Percentiles rank a stretch among this genome's conserved stretches.
Conservation (phyloP, 2,329 filamentous ascomycete species). For the Plectosphaerella cucumerina region DNA sequence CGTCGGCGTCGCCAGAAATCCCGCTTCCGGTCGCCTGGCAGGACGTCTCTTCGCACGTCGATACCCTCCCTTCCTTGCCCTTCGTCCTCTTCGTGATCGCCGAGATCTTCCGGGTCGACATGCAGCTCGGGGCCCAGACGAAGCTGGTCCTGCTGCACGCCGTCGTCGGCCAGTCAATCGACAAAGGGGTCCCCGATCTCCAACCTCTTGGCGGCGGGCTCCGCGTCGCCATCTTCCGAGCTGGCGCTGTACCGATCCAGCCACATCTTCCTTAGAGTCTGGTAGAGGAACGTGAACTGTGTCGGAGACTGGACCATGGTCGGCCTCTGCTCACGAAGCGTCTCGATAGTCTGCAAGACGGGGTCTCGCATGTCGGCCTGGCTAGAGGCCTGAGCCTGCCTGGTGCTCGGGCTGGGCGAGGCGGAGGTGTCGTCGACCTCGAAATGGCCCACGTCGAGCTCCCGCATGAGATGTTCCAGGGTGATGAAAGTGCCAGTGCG, state of each 20-base stretch:
- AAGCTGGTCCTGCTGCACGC: conserved; percentile 10
- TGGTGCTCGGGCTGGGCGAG: conserved; percentile 9
- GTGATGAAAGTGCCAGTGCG: conserved; percentile 94
- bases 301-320: conserved; percentile 91
- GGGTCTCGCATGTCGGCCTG: conserved; percentile 46
- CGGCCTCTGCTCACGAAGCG: conserved; percentile 79
- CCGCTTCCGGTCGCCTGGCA: no score
- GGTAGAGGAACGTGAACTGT: conserved; percentile 86
- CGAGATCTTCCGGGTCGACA: neutral
- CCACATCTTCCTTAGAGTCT: conserved; percentile 74
- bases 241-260: conserved; percentile 53
- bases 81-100: neutral
- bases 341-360: conserved; percentile 74
- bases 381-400: conserved; percentile 20
- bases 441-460: conserved; percentile 72
- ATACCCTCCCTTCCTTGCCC: no score
- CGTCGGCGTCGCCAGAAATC: no score
- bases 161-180: conserved; percentile 15
- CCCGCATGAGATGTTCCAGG: conserved; percentile 83
- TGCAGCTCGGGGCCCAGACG: no score
- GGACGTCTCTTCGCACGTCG: no score
- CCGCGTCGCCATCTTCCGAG: conserved; percentile 17
- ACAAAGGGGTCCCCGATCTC: conserved; percentile 44
- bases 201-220: conserved; percentile 49
- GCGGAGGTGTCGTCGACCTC: conserved; percentile 34